These are phyloP conservation scores for Starmerella floris DNA, from an alignment of 805 yeast species.

Conservation along the genomic window DNA sequence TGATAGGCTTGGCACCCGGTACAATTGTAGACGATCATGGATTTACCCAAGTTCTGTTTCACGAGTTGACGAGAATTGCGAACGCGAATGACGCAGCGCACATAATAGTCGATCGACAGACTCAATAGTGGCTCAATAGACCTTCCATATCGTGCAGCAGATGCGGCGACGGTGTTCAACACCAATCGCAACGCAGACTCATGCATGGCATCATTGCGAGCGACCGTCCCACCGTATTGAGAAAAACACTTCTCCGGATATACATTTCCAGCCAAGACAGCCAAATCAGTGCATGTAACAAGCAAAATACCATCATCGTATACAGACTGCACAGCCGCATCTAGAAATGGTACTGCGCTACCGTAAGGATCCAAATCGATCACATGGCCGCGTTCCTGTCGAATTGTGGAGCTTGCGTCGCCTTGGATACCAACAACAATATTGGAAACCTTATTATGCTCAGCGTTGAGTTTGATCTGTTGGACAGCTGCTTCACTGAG, in stretches of 20 bases:
- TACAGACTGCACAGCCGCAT: slow-evolving; percentile 76
- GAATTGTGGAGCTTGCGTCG: slow-evolving; percentile 84
- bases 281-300: slow-evolving; percentile 92
- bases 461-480: slow-evolving; percentile 59
- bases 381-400: slow-evolving; percentile 50
- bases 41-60: slow-evolving; percentile 60
- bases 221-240: slow-evolving; percentile 80
- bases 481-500: slow-evolving; percentile 73
- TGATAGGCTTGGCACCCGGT: slow-evolving; percentile 69
- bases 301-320: slow-evolving; percentile 72
- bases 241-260: slow-evolving; percentile 96
- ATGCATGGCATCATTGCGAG: slow-evolving; percentile 77
- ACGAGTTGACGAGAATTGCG: slow-evolving; percentile 67
- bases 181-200: slow-evolving; percentile 86
- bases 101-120: slow-evolving; percentile 83
- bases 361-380: slow-evolving; percentile 97
- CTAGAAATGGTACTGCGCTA: slow-evolving; percentile 90
- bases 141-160: slow-evolving; percentile 84
- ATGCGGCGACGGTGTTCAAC: slow-evolving; percentile 54
- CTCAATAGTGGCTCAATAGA: slow-evolving; percentile 75
- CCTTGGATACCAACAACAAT: slow-evolving; percentile 60
- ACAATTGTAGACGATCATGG: slow-evolving; percentile 71
- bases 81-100: slow-evolving; percentile 71
- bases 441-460: slow-evolving; percentile 45
- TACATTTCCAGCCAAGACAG: slow-evolving; percentile 88